Conservation (phyloP, 208 protist genomes). For the Crithidia acanthocephali region DNA sequence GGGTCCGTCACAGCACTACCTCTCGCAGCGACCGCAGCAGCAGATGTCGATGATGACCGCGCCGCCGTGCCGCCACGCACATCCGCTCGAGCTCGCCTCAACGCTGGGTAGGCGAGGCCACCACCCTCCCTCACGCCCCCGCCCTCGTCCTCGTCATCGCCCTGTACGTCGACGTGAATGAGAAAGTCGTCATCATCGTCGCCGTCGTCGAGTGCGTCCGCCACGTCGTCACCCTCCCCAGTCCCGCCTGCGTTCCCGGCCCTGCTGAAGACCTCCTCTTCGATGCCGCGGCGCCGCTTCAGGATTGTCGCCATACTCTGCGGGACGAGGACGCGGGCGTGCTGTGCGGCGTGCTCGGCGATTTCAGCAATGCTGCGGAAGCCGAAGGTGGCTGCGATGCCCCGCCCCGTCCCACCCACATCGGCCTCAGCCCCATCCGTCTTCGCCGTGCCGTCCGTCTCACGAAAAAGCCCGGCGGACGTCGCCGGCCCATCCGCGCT, state of each 20-base stretch:
- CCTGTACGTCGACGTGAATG: slow-evolving; percentile 64
- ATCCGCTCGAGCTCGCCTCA: slow-evolving; percentile 23
- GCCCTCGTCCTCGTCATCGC: slow-evolving; percentile 17
- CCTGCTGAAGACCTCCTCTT: slow-evolving; percentile 26
- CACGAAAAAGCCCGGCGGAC: slow-evolving; percentile 15
- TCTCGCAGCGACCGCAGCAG: neutral
- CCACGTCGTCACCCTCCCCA: slow-evolving; percentile 17
- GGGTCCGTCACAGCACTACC: slow-evolving; percentile 28
- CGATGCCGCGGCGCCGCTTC: slow-evolving; percentile 28
- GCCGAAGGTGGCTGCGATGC: slow-evolving; percentile 62
- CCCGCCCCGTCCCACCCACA: slow-evolving; percentile 33
- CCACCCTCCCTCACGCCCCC: neutral
- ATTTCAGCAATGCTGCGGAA: slow-evolving; percentile 69
- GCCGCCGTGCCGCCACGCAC: neutral
- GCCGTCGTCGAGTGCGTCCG: slow-evolving; percentile 33
- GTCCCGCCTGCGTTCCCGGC: neutral
- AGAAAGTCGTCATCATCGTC: slow-evolving; percentile 74
- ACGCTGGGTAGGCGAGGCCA: neutral
- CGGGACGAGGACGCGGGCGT: slow-evolving; percentile 53
- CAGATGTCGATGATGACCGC: neutral
- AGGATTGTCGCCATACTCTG: slow-evolving; percentile 61
- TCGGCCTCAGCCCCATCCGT: neutral
- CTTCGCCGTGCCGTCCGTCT: slow-evolving; percentile 14
- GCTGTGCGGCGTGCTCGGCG: slow-evolving; percentile 38
- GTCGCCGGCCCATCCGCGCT: neutral